phyloP scores from a whole-genome alignment of 2,329 filamentous ascomycete species.

The Nothopassalora personata region DNA sequence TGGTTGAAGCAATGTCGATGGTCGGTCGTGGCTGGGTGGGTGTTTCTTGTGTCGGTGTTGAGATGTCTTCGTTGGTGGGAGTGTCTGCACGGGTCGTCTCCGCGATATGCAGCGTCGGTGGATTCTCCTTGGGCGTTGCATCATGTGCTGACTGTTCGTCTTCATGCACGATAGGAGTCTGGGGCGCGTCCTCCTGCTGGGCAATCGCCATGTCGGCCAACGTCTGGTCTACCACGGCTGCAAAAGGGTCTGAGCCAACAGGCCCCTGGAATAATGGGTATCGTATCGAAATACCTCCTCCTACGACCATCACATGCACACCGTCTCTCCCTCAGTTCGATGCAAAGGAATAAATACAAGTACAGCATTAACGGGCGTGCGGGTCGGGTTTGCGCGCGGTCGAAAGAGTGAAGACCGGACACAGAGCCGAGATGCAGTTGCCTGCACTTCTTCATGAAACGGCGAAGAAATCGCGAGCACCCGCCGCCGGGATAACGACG shows the following conservation, averaged over 20 bases:
- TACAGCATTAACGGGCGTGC: not conserved
- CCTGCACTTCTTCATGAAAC: too few species aligned
- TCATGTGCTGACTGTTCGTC: not conserved
- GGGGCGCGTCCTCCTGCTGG: not conserved
- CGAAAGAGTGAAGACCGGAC: conserved; percentile 2
- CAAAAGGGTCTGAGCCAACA: not conserved
- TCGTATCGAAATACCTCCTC: not conserved
- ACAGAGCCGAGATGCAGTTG: not conserved
- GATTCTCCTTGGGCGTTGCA: not conserved
- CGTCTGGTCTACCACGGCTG: not conserved
- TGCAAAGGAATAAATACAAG: not conserved
- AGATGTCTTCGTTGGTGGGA: conserved; percentile 4
- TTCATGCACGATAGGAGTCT: not conserved
- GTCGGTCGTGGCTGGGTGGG: conserved; percentile 10
- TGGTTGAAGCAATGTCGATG: conserved; percentile 15
- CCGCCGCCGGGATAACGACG: too few species aligned
- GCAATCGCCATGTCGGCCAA: not conserved
- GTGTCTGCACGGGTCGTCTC: conserved; percentile 3
- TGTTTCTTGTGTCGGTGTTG: conserved; percentile 14
- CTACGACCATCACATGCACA: not conserved
- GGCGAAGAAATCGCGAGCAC: not conserved
- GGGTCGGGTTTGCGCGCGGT: not conserved
- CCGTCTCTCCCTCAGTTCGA: not conserved
- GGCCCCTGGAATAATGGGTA: not conserved
- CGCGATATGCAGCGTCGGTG: not conserved